Evolutionary conservation across 2,329 filamentous ascomycete genomes (phyloP).

Genomic region (Cordyceps javanica): DNA sequence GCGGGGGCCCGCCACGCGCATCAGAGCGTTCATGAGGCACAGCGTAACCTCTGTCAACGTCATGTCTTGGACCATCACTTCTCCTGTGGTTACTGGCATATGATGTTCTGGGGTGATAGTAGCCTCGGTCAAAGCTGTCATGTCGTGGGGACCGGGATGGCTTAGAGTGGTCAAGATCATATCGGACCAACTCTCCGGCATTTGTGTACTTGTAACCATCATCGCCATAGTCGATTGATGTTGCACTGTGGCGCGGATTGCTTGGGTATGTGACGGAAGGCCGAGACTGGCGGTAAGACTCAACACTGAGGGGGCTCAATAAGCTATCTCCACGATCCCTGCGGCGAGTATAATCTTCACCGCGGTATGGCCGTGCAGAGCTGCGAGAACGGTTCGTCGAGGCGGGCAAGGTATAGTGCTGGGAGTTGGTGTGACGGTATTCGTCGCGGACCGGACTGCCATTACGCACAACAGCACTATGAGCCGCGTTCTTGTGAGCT

Average conservation of each 20-base stretch:
- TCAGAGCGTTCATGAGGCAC: conserved; percentile 28
- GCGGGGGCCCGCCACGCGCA: conserved; percentile 53
- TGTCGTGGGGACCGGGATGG: conserved; percentile 37
- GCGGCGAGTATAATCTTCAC: conserved; percentile 45
- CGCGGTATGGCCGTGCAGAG: conserved; percentile 41
- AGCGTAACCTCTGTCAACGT: conserved; percentile 26
- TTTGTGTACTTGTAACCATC: conserved; percentile 60
- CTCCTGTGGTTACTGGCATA: conserved; percentile 40
- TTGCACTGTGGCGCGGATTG: conserved; percentile 36
- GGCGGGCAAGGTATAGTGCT: conserved; percentile 24
- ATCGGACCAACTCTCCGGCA: conserved; percentile 53
- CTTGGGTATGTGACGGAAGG: conserved; percentile 40
- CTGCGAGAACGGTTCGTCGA: conserved; percentile 37
- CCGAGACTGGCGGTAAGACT: conserved; percentile 42
- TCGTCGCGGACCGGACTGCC: conserved; percentile 46
- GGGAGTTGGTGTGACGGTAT: conserved; percentile 43
- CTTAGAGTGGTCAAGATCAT: conserved; percentile 51
- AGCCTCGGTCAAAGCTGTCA: conserved; percentile 50
- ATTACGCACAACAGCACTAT: conserved; percentile 29
- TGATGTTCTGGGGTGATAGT: conserved; percentile 50
- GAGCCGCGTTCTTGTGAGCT: conserved; percentile 34
- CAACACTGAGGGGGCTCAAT: conserved; percentile 32
- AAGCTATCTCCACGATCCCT: conserved; percentile 44
- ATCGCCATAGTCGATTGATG: conserved; percentile 47
- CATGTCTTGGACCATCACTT: neutral